These are phyloP conservation scores for Eimeria falciformis DNA, from an alignment of 169 alveolate genomes.

Conservation along the genomic window DNA sequence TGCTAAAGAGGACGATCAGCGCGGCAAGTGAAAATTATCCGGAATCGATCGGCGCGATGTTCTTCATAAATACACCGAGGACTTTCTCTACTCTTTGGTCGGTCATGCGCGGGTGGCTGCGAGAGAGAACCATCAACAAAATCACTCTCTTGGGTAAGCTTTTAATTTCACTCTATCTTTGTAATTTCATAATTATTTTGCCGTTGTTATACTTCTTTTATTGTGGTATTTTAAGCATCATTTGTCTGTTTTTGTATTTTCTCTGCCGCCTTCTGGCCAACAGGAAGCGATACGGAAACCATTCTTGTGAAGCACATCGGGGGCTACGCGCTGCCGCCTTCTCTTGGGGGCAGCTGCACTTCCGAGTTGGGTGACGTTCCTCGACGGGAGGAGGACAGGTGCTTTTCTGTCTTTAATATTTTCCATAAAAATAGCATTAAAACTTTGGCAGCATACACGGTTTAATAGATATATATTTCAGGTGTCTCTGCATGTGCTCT, in stretches of 20 bases:
- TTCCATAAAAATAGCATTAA: too few species aligned
- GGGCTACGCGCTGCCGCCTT: slow-evolving; percentile 60
- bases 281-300: slow-evolving; percentile 63
- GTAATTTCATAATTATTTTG: too few species aligned
- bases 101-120: slow-evolving; percentile 73
- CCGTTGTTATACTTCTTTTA: too few species aligned
- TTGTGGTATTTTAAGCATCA: too few species aligned
- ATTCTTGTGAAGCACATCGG: slow-evolving; percentile 48
- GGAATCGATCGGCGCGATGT: slow-evolving; percentile 72
- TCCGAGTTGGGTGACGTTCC: slow-evolving; percentile 58
- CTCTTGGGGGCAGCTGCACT: slow-evolving; percentile 72
- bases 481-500: too few species aligned
- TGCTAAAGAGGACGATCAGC: slow-evolving; percentile 56
- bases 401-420: not conserved
- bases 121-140: slow-evolving; percentile 74
- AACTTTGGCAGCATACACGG: too few species aligned
- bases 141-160: slow-evolving; percentile 70
- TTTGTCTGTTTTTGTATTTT: too few species aligned
- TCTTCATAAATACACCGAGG: slow-evolving; percentile 76
- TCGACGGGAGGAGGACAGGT: slow-evolving; percentile 17
- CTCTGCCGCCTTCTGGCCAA: not conserved
- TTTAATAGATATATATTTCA: too few species aligned
- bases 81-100: slow-evolving; percentile 73
- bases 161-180: too few species aligned
- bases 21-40: slow-evolving; percentile 77